Percentiles rank a stretch among this genome's conserved stretches.
These are phyloP conservation scores for Tuber microsphaerosporum DNA, from an alignment of 495 filamentous ascomycete species.

Conservation along the genomic window DNA sequence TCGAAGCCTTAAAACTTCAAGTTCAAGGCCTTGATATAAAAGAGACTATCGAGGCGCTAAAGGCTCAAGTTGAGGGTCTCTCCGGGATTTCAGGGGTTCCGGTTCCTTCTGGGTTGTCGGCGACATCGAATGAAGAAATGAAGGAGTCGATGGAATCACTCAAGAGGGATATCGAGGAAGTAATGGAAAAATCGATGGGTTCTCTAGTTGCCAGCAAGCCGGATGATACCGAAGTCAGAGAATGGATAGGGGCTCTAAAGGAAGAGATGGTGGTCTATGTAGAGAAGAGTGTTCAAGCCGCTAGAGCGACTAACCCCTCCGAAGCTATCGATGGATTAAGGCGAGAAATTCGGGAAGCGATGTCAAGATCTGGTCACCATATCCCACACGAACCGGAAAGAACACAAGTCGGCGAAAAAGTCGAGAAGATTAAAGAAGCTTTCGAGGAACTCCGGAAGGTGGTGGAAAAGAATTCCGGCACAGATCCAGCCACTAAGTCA, in stretches of 20 bases:
- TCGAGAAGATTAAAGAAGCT: conserved; percentile 47
- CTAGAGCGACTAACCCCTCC: conserved; percentile 10
- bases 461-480: conserved; percentile 46
- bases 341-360: conserved; percentile 25
- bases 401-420: conserved; percentile 30
- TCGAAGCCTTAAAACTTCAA: conserved; percentile 24
- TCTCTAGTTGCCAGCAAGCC: conserved; percentile 22
- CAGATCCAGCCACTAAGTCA: conserved; percentile 29
- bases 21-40: conserved; percentile 30
- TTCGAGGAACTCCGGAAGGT: conserved; percentile 58
- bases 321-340: conserved; percentile 24
- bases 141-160: conserved; percentile 31
- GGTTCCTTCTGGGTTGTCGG: not conserved
- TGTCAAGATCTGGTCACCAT: conserved; percentile 29
- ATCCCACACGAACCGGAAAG: conserved; percentile 29
- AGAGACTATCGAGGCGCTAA: conserved; percentile 27
- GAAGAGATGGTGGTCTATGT: conserved; percentile 27
- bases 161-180: conserved; percentile 29
- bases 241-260: conserved; percentile 22
- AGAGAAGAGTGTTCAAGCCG: conserved; percentile 25
- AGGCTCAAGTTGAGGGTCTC: conserved; percentile 26
- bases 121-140: conserved; percentile 27
- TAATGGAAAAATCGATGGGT: conserved; percentile 27
- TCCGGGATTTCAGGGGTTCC: conserved; percentile 27
- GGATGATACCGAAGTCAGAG: conserved; percentile 15